Conservation (phyloP, 2,329 filamentous ascomycete species). For the Arthroderma sp. region DNA sequence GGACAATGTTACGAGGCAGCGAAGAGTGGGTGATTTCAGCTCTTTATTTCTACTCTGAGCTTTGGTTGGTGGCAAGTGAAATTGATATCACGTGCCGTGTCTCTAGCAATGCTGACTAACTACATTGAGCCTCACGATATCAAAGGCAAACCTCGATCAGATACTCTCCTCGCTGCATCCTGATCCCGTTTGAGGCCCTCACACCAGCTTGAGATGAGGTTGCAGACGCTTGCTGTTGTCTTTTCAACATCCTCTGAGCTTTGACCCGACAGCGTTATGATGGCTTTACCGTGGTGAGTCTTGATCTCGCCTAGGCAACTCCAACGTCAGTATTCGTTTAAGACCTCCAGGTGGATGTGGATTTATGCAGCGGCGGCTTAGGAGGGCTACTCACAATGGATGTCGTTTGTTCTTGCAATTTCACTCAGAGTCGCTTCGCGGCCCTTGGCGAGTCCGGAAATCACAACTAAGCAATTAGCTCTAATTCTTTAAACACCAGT, state of each 20-base stretch:
- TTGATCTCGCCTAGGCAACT: slow-evolving; percentile 3
- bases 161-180: background rate
- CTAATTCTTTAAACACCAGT: background rate
- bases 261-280: slow-evolving; percentile 2
- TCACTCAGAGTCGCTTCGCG: slow-evolving; percentile 1
- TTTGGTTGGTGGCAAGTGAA: too few species aligned
- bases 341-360: background rate
- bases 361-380: too few species aligned
- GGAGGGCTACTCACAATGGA: slow-evolving; percentile 1
- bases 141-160: too few species aligned
- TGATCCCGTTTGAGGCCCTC: background rate
- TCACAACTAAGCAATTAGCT: background rate
- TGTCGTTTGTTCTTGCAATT: background rate
- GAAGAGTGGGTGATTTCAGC: too few species aligned
- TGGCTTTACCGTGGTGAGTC: background rate
- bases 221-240: slow-evolving; percentile 1
- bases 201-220: slow-evolving; percentile 3
- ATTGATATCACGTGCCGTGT: too few species aligned
- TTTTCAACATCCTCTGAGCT: background rate
- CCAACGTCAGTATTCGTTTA: background rate
- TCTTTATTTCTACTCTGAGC: too few species aligned
- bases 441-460: slow-evolving; percentile 1
- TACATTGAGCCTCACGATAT: too few species aligned
- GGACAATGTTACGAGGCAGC: too few species aligned
- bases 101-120: too few species aligned